Percentiles rank a stretch among this genome's conserved stretches.
phyloP scores from a whole-genome alignment of 225 moss, liverwort and hornwort species.

The Polytrichum commune region DNA sequence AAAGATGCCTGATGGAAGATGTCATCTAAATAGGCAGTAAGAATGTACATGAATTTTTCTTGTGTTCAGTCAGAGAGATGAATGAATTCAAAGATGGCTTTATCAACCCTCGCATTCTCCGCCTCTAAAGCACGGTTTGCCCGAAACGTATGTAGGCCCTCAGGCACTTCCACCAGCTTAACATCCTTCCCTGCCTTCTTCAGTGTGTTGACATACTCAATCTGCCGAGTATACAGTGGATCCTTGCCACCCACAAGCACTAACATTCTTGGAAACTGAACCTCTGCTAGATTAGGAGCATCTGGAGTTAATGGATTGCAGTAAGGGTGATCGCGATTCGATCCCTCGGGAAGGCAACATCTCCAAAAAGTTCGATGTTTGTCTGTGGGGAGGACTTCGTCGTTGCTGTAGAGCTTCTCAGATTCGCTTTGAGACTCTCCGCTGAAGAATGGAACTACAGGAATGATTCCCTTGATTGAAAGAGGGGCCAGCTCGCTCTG shows the following conservation, averaged over 20 bases:
- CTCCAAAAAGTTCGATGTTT: constrained; percentile 31
- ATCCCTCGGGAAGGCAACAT: constrained; percentile 31
- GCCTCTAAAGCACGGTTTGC: constrained; percentile 21
- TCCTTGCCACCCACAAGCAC: constrained; percentile 43
- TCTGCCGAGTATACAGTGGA: constrained; percentile 27
- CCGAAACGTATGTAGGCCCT: constrained; percentile 37
- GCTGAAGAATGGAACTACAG: constrained; percentile 41
- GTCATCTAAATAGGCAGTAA: too few species aligned
- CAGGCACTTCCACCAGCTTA: constrained; percentile 38
- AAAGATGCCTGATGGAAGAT: too few species aligned
- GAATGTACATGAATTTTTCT: too few species aligned
- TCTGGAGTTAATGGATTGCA: constrained; percentile 34
- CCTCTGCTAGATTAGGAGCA: constrained; percentile 17
- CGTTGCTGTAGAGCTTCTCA: constrained; percentile 23
- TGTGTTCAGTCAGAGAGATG: constrained; percentile 16
- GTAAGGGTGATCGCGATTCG: constrained; percentile 45
- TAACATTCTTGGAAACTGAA: constrained; percentile 28
- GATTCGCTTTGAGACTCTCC: constrained; percentile 35
- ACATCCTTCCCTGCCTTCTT: constrained; percentile 38
- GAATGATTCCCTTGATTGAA: constrained; percentile 35
- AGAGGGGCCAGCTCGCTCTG: constrained; percentile 22
- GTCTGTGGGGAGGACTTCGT: constrained; percentile 27
- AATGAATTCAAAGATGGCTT: constrained; percentile 34
- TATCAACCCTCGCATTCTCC: constrained; percentile 41
- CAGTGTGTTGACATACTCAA: constrained; percentile 30